These are phyloP conservation scores for Thecamonas trahens DNA, from an alignment of 78 protist genomes.

Conservation along the genomic window DNA sequence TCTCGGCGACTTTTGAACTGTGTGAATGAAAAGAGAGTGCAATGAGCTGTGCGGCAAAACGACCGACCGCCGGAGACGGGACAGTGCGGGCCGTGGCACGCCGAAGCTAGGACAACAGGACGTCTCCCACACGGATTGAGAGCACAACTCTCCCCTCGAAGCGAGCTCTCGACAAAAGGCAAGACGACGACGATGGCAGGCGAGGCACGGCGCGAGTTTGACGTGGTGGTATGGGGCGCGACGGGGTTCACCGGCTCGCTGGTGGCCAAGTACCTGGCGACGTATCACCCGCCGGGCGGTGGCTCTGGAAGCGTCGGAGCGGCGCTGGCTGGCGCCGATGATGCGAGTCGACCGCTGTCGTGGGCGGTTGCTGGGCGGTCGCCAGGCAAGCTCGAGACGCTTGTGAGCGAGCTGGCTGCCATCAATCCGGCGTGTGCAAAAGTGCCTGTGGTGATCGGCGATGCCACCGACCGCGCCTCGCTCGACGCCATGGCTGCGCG, in stretches of 20 bases:
- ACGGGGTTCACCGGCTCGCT: slow-evolving; percentile 31
- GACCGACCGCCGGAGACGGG: too few relatives aligned
- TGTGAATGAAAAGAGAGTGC: too few relatives aligned
- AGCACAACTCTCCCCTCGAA: too few relatives aligned
- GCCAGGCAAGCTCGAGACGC: background rate
- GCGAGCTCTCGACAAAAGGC: too few relatives aligned
- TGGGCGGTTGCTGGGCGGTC: background rate
- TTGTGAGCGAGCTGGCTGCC: background rate
- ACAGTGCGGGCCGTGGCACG: too few relatives aligned
- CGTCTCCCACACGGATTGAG: too few relatives aligned
- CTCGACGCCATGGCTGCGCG: slow-evolving; percentile 3
- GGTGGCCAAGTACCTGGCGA: slow-evolving; percentile 12
- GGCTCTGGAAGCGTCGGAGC: slow-evolving; percentile 12
- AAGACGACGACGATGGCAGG: too few relatives aligned
- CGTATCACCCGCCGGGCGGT: background rate
- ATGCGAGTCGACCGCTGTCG: background rate
- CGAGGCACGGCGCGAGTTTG: slow-evolving; percentile 13
- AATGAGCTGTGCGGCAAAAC: too few relatives aligned
- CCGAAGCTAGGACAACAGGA: too few relatives aligned
- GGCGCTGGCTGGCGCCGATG: background rate
- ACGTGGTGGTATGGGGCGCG: slow-evolving; percentile 21
- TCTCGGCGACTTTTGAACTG: too few relatives aligned
- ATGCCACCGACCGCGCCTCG: background rate
- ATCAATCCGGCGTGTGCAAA: background rate
- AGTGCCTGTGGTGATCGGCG: background rate